Evolutionary conservation across 2,329 filamentous ascomycete species (phyloP).

Genomic region (Xylariaceae sp.): DNA sequence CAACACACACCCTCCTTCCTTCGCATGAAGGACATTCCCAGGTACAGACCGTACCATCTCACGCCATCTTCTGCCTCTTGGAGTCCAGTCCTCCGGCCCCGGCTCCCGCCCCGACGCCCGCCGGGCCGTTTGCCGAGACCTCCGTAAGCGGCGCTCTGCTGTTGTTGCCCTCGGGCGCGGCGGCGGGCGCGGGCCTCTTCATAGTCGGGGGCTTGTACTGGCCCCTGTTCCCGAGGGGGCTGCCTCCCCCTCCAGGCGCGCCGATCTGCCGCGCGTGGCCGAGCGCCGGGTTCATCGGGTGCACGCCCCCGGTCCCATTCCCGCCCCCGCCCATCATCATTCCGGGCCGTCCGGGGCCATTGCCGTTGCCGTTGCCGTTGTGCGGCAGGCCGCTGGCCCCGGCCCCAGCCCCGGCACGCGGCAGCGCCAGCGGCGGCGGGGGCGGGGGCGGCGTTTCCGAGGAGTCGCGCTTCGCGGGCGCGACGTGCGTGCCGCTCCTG

Average conservation of each 20-base stretch:
- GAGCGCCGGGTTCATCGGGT: slow-evolving; percentile 50
- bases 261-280: slow-evolving; percentile 52
- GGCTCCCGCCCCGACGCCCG: slow-evolving; percentile 7
- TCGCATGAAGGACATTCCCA: too few species aligned
- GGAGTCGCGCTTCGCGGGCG: slow-evolving; percentile 29
- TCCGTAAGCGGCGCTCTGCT: slow-evolving; percentile 42
- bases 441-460: slow-evolving; percentile 21
- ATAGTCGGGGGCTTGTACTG: slow-evolving; percentile 54
- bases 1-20: too few species aligned
- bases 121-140: slow-evolving; percentile 36
- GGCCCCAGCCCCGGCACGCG: too few species aligned
- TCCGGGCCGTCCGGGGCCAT: slow-evolving; percentile 18
- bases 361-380: slow-evolving; percentile 13
- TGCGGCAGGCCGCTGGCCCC: neutral
- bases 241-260: slow-evolving; percentile 45
- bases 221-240: slow-evolving; percentile 50
- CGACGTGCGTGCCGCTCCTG: slow-evolving; percentile 46
- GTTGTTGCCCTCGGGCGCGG: slow-evolving; percentile 11
- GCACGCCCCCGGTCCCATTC: too few species aligned
- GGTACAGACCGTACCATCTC: too few species aligned
- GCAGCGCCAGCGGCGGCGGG: too few species aligned
- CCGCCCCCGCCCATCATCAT: slow-evolving; percentile 23
- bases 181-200: slow-evolving; percentile 37
- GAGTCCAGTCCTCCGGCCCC: slow-evolving; percentile 31
- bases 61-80: slow-evolving; percentile 43